Evolutionary conservation across 2,329 filamentous ascomycete genomes (phyloP).

Genomic region (Leptographium lundbergii): DNA sequence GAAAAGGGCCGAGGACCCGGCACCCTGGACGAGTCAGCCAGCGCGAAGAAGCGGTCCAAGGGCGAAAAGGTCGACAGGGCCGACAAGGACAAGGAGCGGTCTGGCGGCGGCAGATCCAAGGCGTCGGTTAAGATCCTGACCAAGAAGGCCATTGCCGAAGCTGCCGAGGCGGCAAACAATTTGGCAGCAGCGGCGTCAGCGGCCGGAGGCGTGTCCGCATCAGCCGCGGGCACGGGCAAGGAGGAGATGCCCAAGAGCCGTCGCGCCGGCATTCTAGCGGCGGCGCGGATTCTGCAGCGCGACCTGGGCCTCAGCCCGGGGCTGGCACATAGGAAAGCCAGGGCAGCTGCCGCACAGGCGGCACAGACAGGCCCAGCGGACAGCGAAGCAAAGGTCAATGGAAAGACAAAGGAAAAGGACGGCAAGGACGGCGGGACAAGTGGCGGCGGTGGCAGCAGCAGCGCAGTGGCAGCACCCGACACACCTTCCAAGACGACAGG

Average conservation of each 20-base stretch:
- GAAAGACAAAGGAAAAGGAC: neutral
- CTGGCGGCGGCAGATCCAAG: constrained; percentile 28
- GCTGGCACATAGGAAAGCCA: constrained; percentile 47
- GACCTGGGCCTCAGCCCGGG: constrained; percentile 53
- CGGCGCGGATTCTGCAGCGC: constrained; percentile 51
- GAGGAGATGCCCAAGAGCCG: constrained; percentile 38
- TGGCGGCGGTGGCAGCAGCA: neutral
- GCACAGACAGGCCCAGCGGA: constrained; percentile 26
- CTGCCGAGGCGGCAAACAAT: constrained; percentile 31
- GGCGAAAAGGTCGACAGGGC: neutral
- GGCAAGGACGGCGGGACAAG: neutral
- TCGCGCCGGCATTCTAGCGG: constrained; percentile 47
- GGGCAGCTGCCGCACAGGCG: constrained; percentile 32
- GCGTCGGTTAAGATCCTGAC: constrained; percentile 52
- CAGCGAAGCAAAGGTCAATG: neutral
- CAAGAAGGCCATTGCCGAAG: constrained; percentile 41
- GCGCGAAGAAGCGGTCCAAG: constrained; percentile 15
- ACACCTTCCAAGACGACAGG: neutral
- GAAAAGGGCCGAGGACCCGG: constrained; percentile 34
- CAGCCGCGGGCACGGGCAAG: constrained; percentile 23
- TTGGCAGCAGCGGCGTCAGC: constrained; percentile 28
- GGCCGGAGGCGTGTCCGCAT: constrained; percentile 26
- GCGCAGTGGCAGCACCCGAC: neutral
- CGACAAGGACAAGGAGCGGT: constrained; percentile 28
- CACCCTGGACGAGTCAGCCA: constrained; percentile 16